Evolutionary conservation across 1,284 basidiomycete species (phyloP), one percentile per base, ranked within the genome.

Genomic region (Apiotrichum siamense): DNA sequence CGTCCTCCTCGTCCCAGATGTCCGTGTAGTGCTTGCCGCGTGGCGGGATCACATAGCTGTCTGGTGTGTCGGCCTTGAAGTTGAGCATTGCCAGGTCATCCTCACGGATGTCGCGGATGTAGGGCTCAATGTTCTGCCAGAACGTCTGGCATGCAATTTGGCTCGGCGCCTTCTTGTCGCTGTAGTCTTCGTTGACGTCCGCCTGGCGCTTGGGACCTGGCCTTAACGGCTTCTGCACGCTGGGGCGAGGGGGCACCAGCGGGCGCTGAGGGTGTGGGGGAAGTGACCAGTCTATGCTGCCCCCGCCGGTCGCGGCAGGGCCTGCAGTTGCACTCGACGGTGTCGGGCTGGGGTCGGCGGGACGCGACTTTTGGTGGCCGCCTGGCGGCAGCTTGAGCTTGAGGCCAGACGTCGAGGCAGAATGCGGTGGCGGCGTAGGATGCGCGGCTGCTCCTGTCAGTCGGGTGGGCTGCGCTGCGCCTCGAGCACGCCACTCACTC

Each of bases 1-100:
- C 78, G 69, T 97, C 93, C 67, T 91, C 85, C 58, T 94, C 89
- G 57, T 91, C 89, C 92, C 93, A 97, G 2, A 85, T 77, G 47
- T 93, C 86, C 24, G 82, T 78, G 66, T 96, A 97, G 74, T 93
- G 91, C 58, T 84, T 78, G 7, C 93, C 94, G 1, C 94, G 79
- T 52, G 85, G 82, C 7, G 93, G 92, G 74, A 94, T 82, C 37
- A 88, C 76, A 64, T 84, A 94, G 0, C 88, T 85, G 54, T 90
- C 87, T 7, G 87, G 78, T 53, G 94, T 89, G 63, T 96, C 92
- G 18, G 77, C 75, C n/a, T 84, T 84, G 65, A 86, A 86, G 57
- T 87, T 85, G 53, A 96, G 78, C 72, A 89, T 89, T 6, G 91
- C 91, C 27, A 94, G 75, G 65, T 94, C 91, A 70, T 93, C 91